Evolutionary conservation across 2,329 filamentous ascomycete species (phyloP).

Genomic region (Colletotrichum gloeosporioides): DNA sequence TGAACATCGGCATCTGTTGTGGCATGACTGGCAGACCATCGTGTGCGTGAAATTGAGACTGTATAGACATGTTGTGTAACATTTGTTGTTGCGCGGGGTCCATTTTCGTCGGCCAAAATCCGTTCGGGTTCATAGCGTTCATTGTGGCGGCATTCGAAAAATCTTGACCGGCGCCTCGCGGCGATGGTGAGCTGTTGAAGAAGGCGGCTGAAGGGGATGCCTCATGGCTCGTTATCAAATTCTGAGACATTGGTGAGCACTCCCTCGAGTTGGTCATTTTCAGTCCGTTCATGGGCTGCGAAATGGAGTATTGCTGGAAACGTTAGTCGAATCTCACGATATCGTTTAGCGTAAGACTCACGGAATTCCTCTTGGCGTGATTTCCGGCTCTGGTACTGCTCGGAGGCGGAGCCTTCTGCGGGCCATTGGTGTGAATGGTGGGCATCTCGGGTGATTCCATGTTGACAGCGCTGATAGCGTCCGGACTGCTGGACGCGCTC

Average conservation of each 20-base stretch:
- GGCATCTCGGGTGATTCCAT: constrained; percentile 51
- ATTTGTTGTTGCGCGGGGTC: constrained; percentile 28
- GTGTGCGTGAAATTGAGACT: constrained; percentile 27
- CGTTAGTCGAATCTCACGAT: constrained; percentile 29
- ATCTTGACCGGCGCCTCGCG: constrained; percentile 40
- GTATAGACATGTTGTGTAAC: constrained; percentile 9
- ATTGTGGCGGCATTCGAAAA: constrained; percentile 32
- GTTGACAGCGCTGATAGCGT: constrained; percentile 32
- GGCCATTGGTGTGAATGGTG: constrained; percentile 40
- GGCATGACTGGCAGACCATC: constrained; percentile 30
- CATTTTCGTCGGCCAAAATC: constrained; percentile 40
- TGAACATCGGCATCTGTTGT: constrained; percentile 32
- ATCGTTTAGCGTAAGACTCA: not conserved
- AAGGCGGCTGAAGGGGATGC: constrained; percentile 53
- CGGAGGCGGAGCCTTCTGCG: constrained; percentile 27
- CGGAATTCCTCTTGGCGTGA: constrained; percentile 38
- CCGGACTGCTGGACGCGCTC: constrained; percentile 63
- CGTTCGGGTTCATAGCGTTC: constrained; percentile 30
- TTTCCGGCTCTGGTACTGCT: constrained; percentile 27
- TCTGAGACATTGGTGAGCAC: constrained; percentile 56
- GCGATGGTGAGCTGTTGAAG: constrained; percentile 53
- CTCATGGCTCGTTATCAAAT: constrained; percentile 55
- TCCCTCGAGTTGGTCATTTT: constrained; percentile 56
- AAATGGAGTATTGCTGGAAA: constrained; percentile 55
- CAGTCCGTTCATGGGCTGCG: constrained; percentile 54